Evolutionary conservation across 495 filamentous ascomycete species (phyloP), one percentile per base, ranked within the genome.

Genomic region (Polyplosphaeria fusca): DNA sequence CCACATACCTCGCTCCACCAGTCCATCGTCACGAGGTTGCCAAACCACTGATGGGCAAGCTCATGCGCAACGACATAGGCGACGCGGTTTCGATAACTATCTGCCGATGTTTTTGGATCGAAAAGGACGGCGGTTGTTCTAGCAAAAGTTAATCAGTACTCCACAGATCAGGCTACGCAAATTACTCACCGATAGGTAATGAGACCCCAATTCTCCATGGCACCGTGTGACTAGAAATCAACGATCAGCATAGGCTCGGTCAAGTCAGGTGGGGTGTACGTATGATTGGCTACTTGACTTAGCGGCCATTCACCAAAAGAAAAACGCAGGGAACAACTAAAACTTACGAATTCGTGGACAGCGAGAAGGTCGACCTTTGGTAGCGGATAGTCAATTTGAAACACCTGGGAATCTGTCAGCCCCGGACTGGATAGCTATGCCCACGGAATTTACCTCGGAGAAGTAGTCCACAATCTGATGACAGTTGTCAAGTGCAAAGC

Each of bases 11-110:
- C 93, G 68, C 86, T 91, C 93, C 93, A 96, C 81, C 82, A 87
- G 61, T 85, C 81, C 86, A 89, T 89, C 14, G 86, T 89, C 19
- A 96, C 93, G 16, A 96, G 81, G 68, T 98, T 96, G 26, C 93
- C 93, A 66, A 96, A 98, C 93, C 93, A 98, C 74, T 97, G 93
- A 71, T 98, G 93, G 25, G 93, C 93, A 41, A 98, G 76, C 68
- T 98, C 91, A 70, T 95, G 91, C 4, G 89, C 88, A 18, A 96
- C 90, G 26, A 96, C 91, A 60, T 98, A 96, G 18, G 91, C 92
- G 47, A 98, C 86, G 30, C 90, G 77, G 67, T 94, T 94, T 68
- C 87, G 91, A 70, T 89, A 95, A 20, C 83, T 80, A 28, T 87
- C 82, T 68, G 94, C 92, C 0, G 90, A 95, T 47, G 85, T 86